phyloP scores from a whole-genome alignment of 2,329 filamentous ascomycete species.

The Rugonectria rugulosa region DNA sequence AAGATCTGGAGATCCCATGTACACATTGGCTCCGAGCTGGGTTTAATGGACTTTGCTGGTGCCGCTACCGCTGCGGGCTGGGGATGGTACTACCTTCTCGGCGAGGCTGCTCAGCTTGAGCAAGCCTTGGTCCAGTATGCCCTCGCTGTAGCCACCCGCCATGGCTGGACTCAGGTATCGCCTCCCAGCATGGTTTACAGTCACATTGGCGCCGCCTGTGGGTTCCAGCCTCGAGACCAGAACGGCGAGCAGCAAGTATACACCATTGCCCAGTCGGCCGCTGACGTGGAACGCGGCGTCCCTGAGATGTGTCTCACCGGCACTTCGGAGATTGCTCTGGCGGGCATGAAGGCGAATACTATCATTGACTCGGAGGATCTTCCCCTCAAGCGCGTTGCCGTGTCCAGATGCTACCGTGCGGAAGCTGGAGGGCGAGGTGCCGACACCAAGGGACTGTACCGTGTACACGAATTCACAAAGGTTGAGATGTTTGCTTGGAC shows the following conservation, averaged over 20 bases:
- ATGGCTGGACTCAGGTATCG: slow-evolving; percentile 81
- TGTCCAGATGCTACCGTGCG: slow-evolving; percentile 92
- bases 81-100: slow-evolving; percentile 98
- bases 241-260: slow-evolving; percentile 95
- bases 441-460: slow-evolving; percentile 93
- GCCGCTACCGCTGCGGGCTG: slow-evolving; percentile 87
- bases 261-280: slow-evolving; percentile 70
- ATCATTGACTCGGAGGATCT: slow-evolving; percentile 71
- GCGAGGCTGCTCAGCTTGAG: slow-evolving; percentile 91
- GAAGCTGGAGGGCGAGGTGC: slow-evolving; percentile 91
- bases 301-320: slow-evolving; percentile 81
- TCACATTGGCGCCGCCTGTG: slow-evolving; percentile 89
- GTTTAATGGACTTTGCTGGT: slow-evolving; percentile 86
- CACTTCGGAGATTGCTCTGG: slow-evolving; percentile 94
- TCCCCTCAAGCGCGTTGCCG: slow-evolving; percentile 81
- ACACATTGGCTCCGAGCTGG: slow-evolving; percentile 84
- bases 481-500: slow-evolving; percentile 98
- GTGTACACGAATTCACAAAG: slow-evolving; percentile 98
- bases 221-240: slow-evolving; percentile 91
- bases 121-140: slow-evolving; percentile 92
- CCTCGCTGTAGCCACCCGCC: slow-evolving; percentile 72
- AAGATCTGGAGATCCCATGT: slow-evolving; percentile 77
- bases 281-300: slow-evolving; percentile 67
- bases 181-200: slow-evolving; percentile 92
- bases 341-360: slow-evolving; percentile 83